Conservation (phyloP, 2,329 filamentous ascomycete species). For the Botrytis sinoallii region DNA sequence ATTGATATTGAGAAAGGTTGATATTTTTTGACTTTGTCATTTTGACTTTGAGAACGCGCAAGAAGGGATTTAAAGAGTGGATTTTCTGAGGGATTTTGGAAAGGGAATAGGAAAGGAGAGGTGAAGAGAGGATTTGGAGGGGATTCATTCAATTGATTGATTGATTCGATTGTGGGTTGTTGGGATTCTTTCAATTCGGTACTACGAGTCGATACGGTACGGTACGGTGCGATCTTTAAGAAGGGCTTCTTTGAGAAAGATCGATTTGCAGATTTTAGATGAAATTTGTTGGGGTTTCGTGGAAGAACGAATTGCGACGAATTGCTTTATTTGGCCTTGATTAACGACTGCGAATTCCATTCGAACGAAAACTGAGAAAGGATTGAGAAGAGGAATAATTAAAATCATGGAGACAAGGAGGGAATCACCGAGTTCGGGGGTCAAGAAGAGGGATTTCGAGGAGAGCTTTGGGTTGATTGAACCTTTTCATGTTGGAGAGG, state of each 20-base stretch:
- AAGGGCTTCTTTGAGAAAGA: background rate
- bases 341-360: background rate
- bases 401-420: constrained; percentile 7
- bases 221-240: background rate
- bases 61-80: too few relatives aligned
- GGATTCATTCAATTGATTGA: background rate
- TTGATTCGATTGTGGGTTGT: background rate
- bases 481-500: background rate
- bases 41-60: background rate
- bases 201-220: background rate
- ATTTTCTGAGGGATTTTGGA: background rate
- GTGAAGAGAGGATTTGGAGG: background rate
- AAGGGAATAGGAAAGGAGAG: background rate
- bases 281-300: background rate
- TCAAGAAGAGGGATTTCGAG: constrained; percentile 25
- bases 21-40: background rate
- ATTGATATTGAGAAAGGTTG: background rate
- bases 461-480: constrained; percentile 7
- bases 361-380: background rate
- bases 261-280: background rate
- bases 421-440: constrained; percentile 7
- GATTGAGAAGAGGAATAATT: background rate
- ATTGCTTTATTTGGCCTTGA: background rate
- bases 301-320: background rate
- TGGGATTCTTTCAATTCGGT: background rate